phyloP scores from a whole-genome alignment of 2,329 filamentous ascomycete species.

The Monilinia aucupariae region DNA sequence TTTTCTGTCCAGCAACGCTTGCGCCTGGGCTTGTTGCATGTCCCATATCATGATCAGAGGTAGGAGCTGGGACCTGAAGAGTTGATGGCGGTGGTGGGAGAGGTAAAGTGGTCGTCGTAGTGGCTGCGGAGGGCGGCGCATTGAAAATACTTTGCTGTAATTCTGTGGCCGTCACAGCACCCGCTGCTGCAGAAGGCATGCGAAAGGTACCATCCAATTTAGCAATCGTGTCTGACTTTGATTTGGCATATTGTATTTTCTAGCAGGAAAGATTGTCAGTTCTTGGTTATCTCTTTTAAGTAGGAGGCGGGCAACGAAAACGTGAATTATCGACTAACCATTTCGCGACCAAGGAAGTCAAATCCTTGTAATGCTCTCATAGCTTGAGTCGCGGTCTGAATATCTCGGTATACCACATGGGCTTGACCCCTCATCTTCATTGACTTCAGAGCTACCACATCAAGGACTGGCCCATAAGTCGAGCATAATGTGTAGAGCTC shows the following conservation, averaged over 20 bases:
- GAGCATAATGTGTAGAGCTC: slow-evolving; percentile 91
- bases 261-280: slow-evolving; percentile 37
- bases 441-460: slow-evolving; percentile 85
- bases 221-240: slow-evolving; percentile 79
- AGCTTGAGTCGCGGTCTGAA: slow-evolving; percentile 87
- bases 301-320: neutral
- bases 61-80: slow-evolving; percentile 44
- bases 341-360: slow-evolving; percentile 74
- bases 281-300: neutral
- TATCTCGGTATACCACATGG: slow-evolving; percentile 83
- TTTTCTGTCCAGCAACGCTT: slow-evolving; percentile 57
- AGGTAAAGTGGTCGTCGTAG: slow-evolving; percentile 36
- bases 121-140: slow-evolving; percentile 51
- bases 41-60: slow-evolving; percentile 44
- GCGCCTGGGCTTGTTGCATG: slow-evolving; percentile 49
- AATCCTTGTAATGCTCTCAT: slow-evolving; percentile 85
- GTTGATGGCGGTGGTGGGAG: slow-evolving; percentile 39
- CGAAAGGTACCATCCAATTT: slow-evolving; percentile 90
- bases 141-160: slow-evolving; percentile 78
- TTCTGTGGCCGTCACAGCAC: slow-evolving; percentile 60
- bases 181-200: slow-evolving; percentile 53
- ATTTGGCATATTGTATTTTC: slow-evolving; percentile 88
- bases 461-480: slow-evolving; percentile 86
- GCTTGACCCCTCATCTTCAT: slow-evolving; percentile 93
- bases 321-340: slow-evolving; percentile 53